A percentile compares a stretch with the other conserved stretches of the same genome.
Evolutionary conservation across 768 basidiomycete species (phyloP).

Genomic region (Lactarius tabidus): DNA sequence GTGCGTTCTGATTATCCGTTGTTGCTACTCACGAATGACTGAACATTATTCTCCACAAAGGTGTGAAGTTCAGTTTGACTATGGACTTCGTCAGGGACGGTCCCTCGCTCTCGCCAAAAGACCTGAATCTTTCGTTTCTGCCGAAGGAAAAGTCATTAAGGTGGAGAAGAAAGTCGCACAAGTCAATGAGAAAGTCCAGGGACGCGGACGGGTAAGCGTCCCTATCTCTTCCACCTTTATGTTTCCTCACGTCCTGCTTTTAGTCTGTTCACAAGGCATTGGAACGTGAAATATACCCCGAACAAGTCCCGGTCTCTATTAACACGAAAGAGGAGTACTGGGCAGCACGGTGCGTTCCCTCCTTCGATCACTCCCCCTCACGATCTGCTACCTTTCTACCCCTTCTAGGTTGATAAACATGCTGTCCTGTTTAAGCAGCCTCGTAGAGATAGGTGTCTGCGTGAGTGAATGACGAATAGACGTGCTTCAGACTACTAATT

Average conservation of each 20-base stretch:
- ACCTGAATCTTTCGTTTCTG: slow-evolving; percentile 53
- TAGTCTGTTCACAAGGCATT: slow-evolving; percentile 74
- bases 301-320: slow-evolving; percentile 49
- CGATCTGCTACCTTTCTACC: neutral
- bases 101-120: slow-evolving; percentile 45
- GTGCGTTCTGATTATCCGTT: slow-evolving; percentile 3
- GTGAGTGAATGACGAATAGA: slow-evolving; percentile 35
- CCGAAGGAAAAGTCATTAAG: slow-evolving; percentile 55
- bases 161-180: slow-evolving; percentile 49
- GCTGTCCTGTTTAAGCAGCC: slow-evolving; percentile 55
- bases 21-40: neutral
- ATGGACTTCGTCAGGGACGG: slow-evolving; percentile 60
- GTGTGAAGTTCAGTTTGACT: slow-evolving; percentile 81
- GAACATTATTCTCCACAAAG: slow-evolving; percentile 34
- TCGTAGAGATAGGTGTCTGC: slow-evolving; percentile 46
- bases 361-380: neutral
- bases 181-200: slow-evolving; percentile 50
- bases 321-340: slow-evolving; percentile 67
- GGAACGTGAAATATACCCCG: slow-evolving; percentile 65
- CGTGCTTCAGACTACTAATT: slow-evolving; percentile 7
- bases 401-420: slow-evolving; percentile 64
- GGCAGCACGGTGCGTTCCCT: slow-evolving; percentile 57
- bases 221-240: neutral
- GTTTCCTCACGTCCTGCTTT: neutral
- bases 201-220: slow-evolving; percentile 51